phyloP scores from a whole-genome alignment of 371 early-diverging fungal genomes.

The Mucor piriformis region DNA sequence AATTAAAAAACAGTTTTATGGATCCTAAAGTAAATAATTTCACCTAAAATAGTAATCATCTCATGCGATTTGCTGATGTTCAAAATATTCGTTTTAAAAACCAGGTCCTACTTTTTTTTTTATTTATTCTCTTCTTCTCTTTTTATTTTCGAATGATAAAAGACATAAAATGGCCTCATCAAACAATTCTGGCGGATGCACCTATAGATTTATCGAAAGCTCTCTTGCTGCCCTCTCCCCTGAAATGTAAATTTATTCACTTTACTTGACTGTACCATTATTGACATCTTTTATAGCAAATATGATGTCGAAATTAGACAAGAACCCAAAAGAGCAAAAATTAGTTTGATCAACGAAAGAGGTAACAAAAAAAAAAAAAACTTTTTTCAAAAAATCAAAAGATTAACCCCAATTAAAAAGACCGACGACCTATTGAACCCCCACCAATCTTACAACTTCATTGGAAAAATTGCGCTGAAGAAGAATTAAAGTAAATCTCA shows the following conservation, averaged over 20 bases:
- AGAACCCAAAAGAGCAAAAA: background rate
- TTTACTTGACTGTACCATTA: background rate
- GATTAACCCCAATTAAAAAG: constrained; percentile 12
- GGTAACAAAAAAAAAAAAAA: constrained; percentile 27
- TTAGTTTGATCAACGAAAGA: constrained; percentile 10
- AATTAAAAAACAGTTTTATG: background rate
- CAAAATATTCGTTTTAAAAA: background rate
- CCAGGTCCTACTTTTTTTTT: constrained; percentile 11
- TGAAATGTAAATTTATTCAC: constrained; percentile 27
- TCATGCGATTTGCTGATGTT: constrained; percentile 18
- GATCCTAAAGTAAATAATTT: constrained; percentile 32
- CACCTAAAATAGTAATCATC: constrained; percentile 23
- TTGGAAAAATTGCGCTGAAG: constrained; percentile 34
- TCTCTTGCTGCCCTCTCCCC: constrained; percentile 35
- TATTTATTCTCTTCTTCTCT: constrained; percentile 5
- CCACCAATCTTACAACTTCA: constrained; percentile 50
- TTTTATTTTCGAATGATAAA: constrained; percentile 3
- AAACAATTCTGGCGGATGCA: constrained; percentile 26
- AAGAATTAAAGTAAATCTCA: constrained; percentile 42
- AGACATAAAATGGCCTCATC: constrained; percentile 1
- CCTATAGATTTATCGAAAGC: constrained; percentile 49
- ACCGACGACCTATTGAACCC: constrained; percentile 51
- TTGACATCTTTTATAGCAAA: background rate
- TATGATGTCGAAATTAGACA: constrained; percentile 26
- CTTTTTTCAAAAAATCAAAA: background rate